Percentiles rank a stretch among this genome's conserved stretches.
phyloP scores from a whole-genome alignment of 78 protist genomes.

The slime mould (Dictyostelium discoideum) region dicty_2.7 NC_007091.3:404501-405000 shows the following conservation, averaged over 20 bases:
- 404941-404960: background rate
- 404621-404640: background rate
- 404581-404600: background rate
- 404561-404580: background rate
- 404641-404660: conserved; percentile 1
- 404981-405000: background rate
- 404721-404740: background rate
- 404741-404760: background rate
- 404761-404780: background rate
- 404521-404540: conserved; percentile 10
- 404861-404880: background rate
- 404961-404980: background rate
- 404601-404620: background rate
- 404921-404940: too few species aligned
- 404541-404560: background rate
- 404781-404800: background rate
- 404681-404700: conserved; percentile 1
- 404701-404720: background rate
- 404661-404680: background rate
- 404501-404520: too few species aligned
- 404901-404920: background rate
- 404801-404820: background rate
- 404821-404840: background rate
- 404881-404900: background rate
- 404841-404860: too few species aligned